These are phyloP conservation scores for Haberlea rhodopensis DNA, from an alignment of 257 asterid species.

Conservation along the genomic window DNA sequence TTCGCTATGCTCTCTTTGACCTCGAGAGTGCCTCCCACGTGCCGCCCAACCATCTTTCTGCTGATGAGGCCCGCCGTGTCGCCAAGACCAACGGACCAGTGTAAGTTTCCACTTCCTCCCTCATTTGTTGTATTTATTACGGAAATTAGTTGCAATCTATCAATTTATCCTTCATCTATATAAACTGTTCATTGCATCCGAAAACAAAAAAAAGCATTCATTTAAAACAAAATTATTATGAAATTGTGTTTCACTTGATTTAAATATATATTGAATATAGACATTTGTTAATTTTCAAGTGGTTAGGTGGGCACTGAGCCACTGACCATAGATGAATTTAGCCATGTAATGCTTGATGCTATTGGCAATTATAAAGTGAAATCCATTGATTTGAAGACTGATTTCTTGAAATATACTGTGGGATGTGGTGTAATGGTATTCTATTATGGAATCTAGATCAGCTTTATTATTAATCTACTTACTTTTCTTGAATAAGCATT, in stretches of 20 bases:
- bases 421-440: neutral
- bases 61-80: slow-evolving; percentile 57
- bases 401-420: neutral
- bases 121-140: slow-evolving; percentile 8
- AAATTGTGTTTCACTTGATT: too few relatives aligned
- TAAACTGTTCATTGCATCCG: neutral
- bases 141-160: neutral
- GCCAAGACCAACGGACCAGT: slow-evolving; percentile 72
- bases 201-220: neutral
- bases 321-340: neutral
- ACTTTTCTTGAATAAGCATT: neutral
- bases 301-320: neutral
- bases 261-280: too few relatives aligned
- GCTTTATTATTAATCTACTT: neutral
- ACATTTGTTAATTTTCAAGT: neutral
- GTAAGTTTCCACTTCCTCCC: slow-evolving; percentile 36
- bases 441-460: neutral
- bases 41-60: slow-evolving; percentile 63
- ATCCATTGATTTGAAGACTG: slow-evolving; percentile 5
- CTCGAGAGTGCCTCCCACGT: slow-evolving; percentile 49
- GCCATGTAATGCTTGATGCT: neutral
- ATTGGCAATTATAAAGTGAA: neutral
- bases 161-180: neutral
- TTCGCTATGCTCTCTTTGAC: slow-evolving; percentile 80
- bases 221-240: neutral